Percentiles rank a stretch among this genome's conserved stretches.
Evolutionary conservation across 768 basidiomycete species (phyloP).

Genomic region (Agrocybe pediades): DNA sequence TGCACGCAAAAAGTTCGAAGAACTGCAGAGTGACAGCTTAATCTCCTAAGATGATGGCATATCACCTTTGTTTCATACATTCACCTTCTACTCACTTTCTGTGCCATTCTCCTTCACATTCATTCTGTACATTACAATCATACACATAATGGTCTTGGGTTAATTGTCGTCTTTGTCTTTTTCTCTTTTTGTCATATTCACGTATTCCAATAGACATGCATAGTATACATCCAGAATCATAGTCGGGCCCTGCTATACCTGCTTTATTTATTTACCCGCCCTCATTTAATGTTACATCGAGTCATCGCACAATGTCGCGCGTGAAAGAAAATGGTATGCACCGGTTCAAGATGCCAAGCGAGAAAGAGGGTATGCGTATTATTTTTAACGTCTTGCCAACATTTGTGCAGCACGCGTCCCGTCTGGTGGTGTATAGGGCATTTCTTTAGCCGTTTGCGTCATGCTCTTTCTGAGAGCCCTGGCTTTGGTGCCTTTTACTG

Average conservation of each 20-base stretch:
- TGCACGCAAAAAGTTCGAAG: constrained; percentile 86
- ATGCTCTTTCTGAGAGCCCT: constrained; percentile 33
- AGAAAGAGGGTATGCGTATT: not conserved
- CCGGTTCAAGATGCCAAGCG: no score
- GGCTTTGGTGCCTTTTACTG: constrained; percentile 36
- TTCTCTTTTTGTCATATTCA: not conserved
- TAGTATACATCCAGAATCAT: no score
- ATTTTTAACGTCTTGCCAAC: not conserved
- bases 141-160: constrained; percentile 7
- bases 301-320: no score
- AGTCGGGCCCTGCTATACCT: no score
- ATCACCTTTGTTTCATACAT: not conserved
- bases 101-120: constrained; percentile 9
- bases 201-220: not conserved
- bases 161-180: constrained; percentile 1
- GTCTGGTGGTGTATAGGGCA: constrained; percentile 36
- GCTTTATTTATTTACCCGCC: no score
- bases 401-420: constrained; percentile 36
- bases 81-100: constrained; percentile 3
- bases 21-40: constrained; percentile 77
- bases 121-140: constrained; percentile 22
- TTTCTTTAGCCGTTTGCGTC: constrained; percentile 31
- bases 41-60: constrained; percentile 26
- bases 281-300: no score
- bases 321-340: no score